phyloP scores from a whole-genome alignment of 1,284 basidiomycete species.

The Moesziomyces parantarcticus region DNA sequence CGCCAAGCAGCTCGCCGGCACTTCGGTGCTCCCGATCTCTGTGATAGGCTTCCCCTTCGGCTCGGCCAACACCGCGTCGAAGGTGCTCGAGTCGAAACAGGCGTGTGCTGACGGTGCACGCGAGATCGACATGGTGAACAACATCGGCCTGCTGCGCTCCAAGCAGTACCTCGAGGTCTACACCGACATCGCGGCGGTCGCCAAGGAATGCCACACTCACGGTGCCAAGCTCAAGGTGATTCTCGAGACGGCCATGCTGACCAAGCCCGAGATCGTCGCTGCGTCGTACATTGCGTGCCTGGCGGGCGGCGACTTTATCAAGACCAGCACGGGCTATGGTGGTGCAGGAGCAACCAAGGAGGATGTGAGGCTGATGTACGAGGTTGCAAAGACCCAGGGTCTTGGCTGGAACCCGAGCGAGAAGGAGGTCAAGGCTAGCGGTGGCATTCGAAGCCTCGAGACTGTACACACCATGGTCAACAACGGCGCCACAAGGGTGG shows the following conservation, averaged over 20 bases:
- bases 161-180: constrained; percentile 38
- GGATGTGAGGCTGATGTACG: constrained; percentile 57
- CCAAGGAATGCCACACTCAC: constrained; percentile 31
- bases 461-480: constrained; percentile 49
- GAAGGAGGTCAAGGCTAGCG: constrained; percentile 58
- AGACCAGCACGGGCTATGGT: constrained; percentile 63
- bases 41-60: constrained; percentile 57
- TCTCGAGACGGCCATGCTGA: constrained; percentile 56
- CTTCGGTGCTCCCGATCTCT: constrained; percentile 40
- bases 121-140: constrained; percentile 66
- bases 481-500: constrained; percentile 56
- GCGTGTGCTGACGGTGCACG: constrained; percentile 49
- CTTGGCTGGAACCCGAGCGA: constrained; percentile 23
- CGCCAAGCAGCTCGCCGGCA: constrained; percentile 71
- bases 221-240: constrained; percentile 58
- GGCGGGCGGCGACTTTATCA: constrained; percentile 59
- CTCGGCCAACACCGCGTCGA: constrained; percentile 41
- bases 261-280: constrained; percentile 47
- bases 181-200: constrained; percentile 50
- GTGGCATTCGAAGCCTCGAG: constrained; percentile 49
- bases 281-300: constrained; percentile 51
- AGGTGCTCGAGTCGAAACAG: constrained; percentile 47
- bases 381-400: constrained; percentile 30
- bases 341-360: constrained; percentile 53
- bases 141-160: constrained; percentile 54